These are phyloP conservation scores for Acanthamoeba castellanii DNA, from an alignment of 208 protist species.

Conservation along the genomic window DNA sequence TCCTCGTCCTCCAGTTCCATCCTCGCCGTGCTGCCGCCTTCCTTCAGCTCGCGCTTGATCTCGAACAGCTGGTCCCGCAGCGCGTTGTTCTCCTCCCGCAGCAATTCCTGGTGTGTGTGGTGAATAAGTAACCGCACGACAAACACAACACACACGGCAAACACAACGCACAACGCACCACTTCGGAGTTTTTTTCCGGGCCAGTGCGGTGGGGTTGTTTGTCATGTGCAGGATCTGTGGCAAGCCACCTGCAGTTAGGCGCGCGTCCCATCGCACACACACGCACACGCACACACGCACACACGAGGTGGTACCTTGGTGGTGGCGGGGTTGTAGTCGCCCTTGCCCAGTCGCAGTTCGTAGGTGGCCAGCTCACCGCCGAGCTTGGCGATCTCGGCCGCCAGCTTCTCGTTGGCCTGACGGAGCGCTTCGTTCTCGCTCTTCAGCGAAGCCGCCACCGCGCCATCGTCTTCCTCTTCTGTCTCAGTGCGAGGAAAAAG, in stretches of 20 bases:
- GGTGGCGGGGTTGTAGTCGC: slow-evolving; percentile 49
- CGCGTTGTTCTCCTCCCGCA: neutral
- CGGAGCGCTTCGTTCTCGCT: neutral
- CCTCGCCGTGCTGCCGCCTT: neutral
- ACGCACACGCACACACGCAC: neutral
- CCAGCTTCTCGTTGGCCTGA: slow-evolving; percentile 61
- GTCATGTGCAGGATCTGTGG: neutral
- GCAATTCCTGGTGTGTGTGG: neutral
- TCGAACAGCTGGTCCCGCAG: neutral
- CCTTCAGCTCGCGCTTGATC: slow-evolving; percentile 12
- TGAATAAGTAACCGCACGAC: no score
- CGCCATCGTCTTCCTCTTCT: neutral
- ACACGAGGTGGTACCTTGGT: neutral
- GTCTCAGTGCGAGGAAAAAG: neutral
- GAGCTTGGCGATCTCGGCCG: slow-evolving; percentile 3
- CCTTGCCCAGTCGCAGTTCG: slow-evolving; percentile 24
- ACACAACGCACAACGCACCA: neutral
- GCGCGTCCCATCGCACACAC: no score
- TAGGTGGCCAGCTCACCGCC: neutral
- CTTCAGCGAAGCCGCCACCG: neutral
- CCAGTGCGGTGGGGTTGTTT: neutral
- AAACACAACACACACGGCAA: no score
- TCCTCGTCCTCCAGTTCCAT: neutral
- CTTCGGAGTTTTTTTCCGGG: slow-evolving; percentile 3
- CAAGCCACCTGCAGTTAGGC: no score